Evolutionary conservation across 768 basidiomycete genomes (phyloP).

Genomic region (Collybiopsis luxurians): DNA sequence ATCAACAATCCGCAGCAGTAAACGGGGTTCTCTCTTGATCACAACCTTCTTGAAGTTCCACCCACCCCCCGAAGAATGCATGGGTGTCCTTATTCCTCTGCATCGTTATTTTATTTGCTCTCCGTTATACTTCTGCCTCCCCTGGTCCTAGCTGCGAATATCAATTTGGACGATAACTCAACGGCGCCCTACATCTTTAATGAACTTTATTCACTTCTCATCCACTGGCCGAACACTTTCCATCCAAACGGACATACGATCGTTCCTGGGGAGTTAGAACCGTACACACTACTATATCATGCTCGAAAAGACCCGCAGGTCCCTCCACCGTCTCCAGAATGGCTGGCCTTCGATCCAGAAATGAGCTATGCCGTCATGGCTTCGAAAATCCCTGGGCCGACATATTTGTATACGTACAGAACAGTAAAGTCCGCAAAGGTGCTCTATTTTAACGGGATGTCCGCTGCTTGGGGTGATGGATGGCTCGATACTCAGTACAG

Average conservation of each 20-base stretch:
- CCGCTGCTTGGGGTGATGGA: constrained; percentile 16
- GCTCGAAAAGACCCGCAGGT: constrained; percentile 14
- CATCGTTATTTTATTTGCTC: background rate
- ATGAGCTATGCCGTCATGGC: constrained; percentile 23
- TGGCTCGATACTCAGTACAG: constrained; percentile 23
- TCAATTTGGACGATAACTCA: no score
- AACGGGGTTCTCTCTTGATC: background rate
- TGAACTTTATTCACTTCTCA: constrained; percentile 13
- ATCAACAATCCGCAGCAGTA: background rate
- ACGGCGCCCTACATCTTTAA: constrained; percentile 18
- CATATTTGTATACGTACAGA: constrained; percentile 18
- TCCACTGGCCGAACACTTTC: constrained; percentile 16
- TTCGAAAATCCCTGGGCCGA: constrained; percentile 10
- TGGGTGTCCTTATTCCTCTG: background rate
- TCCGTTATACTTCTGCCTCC: background rate
- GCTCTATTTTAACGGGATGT: constrained; percentile 17
- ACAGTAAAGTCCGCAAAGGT: constrained; percentile 15
- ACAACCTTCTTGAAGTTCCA: no score
- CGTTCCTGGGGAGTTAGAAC: constrained; percentile 14
- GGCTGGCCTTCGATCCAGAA: constrained; percentile 23
- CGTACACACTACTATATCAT: constrained; percentile 21
- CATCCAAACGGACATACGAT: constrained; percentile 20
- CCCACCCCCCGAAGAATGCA: background rate
- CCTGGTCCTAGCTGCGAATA: no score
- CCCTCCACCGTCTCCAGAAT: constrained; percentile 20